phyloP scores from a whole-genome alignment of 2,329 filamentous ascomycete genomes.

The Hypocreales sp. region DNA sequence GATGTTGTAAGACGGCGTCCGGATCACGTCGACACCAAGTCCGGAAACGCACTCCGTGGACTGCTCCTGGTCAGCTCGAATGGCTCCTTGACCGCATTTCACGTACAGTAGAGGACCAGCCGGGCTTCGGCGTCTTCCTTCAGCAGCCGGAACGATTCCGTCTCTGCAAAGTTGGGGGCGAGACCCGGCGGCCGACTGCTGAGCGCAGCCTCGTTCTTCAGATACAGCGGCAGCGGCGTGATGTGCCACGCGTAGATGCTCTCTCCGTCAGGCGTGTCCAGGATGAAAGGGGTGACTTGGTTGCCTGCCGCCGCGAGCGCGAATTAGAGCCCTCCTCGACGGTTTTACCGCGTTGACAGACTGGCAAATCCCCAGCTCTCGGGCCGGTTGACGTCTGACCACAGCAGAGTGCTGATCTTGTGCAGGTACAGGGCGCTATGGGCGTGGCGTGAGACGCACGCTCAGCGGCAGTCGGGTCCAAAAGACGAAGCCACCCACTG shows the following conservation, averaged over 20 bases:
- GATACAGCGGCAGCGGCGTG: conserved; percentile 62
- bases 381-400: conserved; percentile 58
- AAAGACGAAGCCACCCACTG: conserved; percentile 62
- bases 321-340: not conserved
- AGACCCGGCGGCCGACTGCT: conserved; percentile 33
- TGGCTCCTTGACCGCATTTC: not conserved
- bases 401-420: conserved; percentile 56
- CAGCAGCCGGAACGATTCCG: conserved; percentile 44
- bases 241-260: conserved; percentile 83
- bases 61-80: conserved; percentile 17
- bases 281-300: conserved; percentile 74
- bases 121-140: conserved; percentile 46
- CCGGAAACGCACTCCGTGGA: conserved; percentile 49
- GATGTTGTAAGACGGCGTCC: no score
- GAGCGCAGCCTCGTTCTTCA: conserved; percentile 51
- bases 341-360: conserved; percentile 18
- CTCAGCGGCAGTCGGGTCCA: no score
- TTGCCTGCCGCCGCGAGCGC: conserved; percentile 37
- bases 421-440: conserved; percentile 69
- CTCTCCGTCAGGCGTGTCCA: conserved; percentile 61
- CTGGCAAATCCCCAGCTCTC: conserved; percentile 79
- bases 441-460: conserved; percentile 4
- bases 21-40: no score
- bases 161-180: conserved; percentile 35
- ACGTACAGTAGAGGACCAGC: conserved; percentile 45